phyloP scores from a whole-genome alignment of 306 rosid species.

The Sicyos edulis region DNA sequence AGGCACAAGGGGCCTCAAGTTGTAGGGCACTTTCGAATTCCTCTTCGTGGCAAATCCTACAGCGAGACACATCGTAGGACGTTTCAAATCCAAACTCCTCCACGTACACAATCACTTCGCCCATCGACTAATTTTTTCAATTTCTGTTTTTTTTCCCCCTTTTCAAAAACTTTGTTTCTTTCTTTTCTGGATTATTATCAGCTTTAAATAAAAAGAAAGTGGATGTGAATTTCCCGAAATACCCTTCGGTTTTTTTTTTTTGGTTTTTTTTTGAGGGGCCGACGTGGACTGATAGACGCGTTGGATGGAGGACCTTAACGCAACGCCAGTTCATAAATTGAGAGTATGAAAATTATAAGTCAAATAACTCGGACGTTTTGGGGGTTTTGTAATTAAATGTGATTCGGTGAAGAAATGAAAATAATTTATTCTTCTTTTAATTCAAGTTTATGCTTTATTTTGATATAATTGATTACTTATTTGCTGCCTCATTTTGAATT shows the following conservation, averaged over 20 bases:
- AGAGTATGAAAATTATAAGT: neutral
- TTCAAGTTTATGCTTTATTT: too few relatives aligned
- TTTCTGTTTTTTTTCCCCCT: too few relatives aligned
- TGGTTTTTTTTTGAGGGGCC: neutral
- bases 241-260: constrained; percentile 27
- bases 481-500: too few relatives aligned
- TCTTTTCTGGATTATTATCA: neutral
- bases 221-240: constrained; percentile 32
- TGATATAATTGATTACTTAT: too few relatives aligned
- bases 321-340: constrained; percentile 12
- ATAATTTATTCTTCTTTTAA: too few relatives aligned
- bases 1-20: constrained; percentile 93
- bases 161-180: constrained; percentile 3
- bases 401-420: too few relatives aligned
- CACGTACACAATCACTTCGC: constrained; percentile 50
- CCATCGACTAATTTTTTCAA: constrained; percentile 34
- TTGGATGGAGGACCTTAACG: too few relatives aligned
- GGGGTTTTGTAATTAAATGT: too few relatives aligned
- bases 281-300: neutral
- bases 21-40: constrained; percentile 50
- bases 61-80: constrained; percentile 36
- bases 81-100: constrained; percentile 43
- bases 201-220: constrained; percentile 30
- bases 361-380: neutral
- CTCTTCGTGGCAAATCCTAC: constrained; percentile 94